These are phyloP conservation scores for Colletotrichum spaethianum DNA, from an alignment of 2,329 filamentous ascomycete species.

Conservation along the genomic window DNA sequence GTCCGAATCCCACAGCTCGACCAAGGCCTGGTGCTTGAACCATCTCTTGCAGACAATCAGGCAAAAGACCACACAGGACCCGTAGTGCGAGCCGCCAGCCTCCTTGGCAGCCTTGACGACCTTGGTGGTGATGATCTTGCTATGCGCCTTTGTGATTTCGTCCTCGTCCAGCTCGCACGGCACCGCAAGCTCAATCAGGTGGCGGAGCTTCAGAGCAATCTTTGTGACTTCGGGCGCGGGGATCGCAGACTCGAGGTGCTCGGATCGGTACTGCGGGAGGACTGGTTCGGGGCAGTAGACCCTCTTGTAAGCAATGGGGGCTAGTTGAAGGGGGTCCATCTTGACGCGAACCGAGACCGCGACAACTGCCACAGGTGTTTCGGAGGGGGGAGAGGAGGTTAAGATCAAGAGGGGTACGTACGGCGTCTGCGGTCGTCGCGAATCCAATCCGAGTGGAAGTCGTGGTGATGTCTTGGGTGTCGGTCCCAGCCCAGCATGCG, in stretches of 20 bases:
- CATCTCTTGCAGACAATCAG: constrained; percentile 79
- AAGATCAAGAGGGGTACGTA: constrained; percentile 46
- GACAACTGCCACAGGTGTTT: too few relatives aligned
- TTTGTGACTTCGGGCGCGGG: constrained; percentile 88
- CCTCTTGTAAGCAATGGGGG: constrained; percentile 28
- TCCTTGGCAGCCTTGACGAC: constrained; percentile 87
- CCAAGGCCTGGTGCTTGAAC: constrained; percentile 83
- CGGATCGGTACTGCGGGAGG: constrained; percentile 74
- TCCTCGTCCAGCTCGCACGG: constrained; percentile 89
- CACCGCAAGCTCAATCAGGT: constrained; percentile 89
- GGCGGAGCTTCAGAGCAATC: constrained; percentile 89
- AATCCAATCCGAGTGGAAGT: constrained; percentile 52
- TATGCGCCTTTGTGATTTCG: constrained; percentile 84
- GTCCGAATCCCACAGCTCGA: constrained; percentile 94
- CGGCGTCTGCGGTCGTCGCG: constrained; percentile 61
- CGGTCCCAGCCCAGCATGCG: constrained; percentile 53
- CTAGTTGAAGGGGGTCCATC: not conserved
- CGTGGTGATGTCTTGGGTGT: constrained; percentile 50
- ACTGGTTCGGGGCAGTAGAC: constrained; percentile 60
- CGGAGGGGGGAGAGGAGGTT: too few relatives aligned
- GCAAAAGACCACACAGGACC: constrained; percentile 86
- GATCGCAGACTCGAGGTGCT: constrained; percentile 75
- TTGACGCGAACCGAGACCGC: not conserved
- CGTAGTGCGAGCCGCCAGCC: constrained; percentile 82
- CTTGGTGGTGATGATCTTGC: constrained; percentile 83